Evolutionary conservation across 2,329 filamentous ascomycete genomes (phyloP), one percentile per base, ranked within the genome.

Genomic region (Lanzia echinophila): DNA sequence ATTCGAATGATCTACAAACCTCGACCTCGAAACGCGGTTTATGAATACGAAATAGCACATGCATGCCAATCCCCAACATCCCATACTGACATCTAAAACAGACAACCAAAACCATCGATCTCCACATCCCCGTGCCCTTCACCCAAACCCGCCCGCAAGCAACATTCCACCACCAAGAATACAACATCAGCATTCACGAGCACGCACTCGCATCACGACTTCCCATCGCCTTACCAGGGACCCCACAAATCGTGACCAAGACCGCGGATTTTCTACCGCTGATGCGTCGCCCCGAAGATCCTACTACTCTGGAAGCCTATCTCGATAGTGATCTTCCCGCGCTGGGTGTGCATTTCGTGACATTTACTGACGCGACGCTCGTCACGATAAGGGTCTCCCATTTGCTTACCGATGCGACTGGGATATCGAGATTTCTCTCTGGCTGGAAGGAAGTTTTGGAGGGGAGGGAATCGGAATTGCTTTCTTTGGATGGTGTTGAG

Each of bases 321-420:
- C 46, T 75, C 12, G 60, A 64, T 42, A 56, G 62, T 4, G 75
- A 79, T 60, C 63, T 60, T 17, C 76, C 77, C 0, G 73, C 75
- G 59, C 61, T 81, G 4, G 69, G 70, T 3, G 64, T 81, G 4
- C 74, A 77, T 56, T 66, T 80, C 41, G 70, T 72, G 3, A 70
- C 71, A 0, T 81, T 81, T 60, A 62, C 59, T 3, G 73, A 82
- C 53, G 73, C 74, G 0, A 81, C 78, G 0, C 61, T 81, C 0
- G 66, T 81, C 1, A 68, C 69, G 0, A 57, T 81, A 0, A 65
- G 67, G 1, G 78, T 70, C 65, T 71, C 73, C 2, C 79, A 81
- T 61, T 72, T 71, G 0, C 62, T 78, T 6, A 71, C 73, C 54
- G 78, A 80, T 56, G 73, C 68, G 3, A 68, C 75, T 58, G 76